Evolutionary conservation across 2,329 filamentous ascomycete species (phyloP).

Genomic region (Diaporthe amygdali): DNA sequence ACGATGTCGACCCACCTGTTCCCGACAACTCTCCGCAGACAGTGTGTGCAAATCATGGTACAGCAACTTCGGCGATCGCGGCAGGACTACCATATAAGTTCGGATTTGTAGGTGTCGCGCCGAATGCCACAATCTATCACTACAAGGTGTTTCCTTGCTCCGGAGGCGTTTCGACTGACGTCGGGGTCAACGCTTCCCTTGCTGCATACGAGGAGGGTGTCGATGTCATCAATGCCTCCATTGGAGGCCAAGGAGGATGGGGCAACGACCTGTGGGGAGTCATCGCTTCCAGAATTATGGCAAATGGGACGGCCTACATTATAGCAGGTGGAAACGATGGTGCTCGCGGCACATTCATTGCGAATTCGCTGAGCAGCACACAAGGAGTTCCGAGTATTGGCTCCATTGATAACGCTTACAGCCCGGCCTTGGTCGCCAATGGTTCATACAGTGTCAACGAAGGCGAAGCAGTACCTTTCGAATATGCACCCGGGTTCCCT

Average conservation of each 20-base stretch:
- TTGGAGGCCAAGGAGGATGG: constrained; percentile 11
- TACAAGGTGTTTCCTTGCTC: constrained; percentile 17
- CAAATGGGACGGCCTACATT: background rate
- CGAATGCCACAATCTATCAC: background rate
- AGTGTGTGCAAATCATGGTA: constrained; percentile 10
- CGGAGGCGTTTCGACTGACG: background rate
- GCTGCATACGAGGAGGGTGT: constrained; percentile 10
- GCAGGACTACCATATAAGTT: constrained; percentile 13
- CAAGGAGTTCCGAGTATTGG: constrained; percentile 15
- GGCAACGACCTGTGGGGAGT: constrained; percentile 8
- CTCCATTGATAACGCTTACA: constrained; percentile 17
- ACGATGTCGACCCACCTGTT: background rate
- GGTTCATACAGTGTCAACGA: constrained; percentile 11
- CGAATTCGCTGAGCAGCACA: constrained; percentile 3
- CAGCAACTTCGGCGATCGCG: constrained; percentile 8
- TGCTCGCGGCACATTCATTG: background rate
- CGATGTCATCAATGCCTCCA: constrained; percentile 19
- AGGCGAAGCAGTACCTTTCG: constrained; percentile 4
- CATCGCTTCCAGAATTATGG: constrained; percentile 7
- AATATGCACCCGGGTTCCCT: constrained; percentile 13
- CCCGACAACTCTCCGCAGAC: constrained; percentile 5
- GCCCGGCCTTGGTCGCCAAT: background rate
- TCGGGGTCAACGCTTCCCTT: constrained; percentile 12
- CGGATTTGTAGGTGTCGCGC: constrained; percentile 1
- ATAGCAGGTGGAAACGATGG: constrained; percentile 16